Evolutionary conservation across 192 early-diverging fungal species (phyloP), one percentile per base, ranked within the genome.

Genomic region (Umbelopsis vinacea): DNA sequence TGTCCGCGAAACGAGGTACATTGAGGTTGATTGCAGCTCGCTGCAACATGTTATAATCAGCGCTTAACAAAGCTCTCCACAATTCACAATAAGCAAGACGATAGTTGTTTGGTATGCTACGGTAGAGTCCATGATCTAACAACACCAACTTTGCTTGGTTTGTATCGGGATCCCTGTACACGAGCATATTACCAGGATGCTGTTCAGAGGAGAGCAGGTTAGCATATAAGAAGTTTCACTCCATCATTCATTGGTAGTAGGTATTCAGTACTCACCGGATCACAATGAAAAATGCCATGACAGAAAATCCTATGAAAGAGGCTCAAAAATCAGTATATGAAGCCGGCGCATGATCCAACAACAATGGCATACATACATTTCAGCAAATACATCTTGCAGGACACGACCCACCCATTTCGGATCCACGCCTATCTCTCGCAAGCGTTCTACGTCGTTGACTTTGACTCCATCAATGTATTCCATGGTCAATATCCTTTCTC

Each of bases 391-490:
- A 57, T 86, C 80, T 38, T 79, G 74, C 37, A 86, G 66, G 2
- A 78, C 50, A 11, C 52, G 70, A 5, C 83, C 66, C 0, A 84
- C 80, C 77, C 79, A 84, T 26, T 76, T 77, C 0, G 83, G 82
- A 46, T 83, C 79, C 7, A 78, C 75, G 24, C 79, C 81, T 6
- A 84, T 60, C 37, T 68, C 76, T 68, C 72, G 45, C 21, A 87
- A 53, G 29, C 75, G 79, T 17, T 82, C 81, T 0, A 86, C 29
- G 66, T 86, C 72, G 14, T 83, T 86, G 53, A 86, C 76, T 50
- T 84, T 83, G 53, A 84, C 72, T 47, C 85, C 85, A 17, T 82
- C 67, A 46, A 86, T 81, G 52, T 78, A 86, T 71, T 86, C 82
- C 85, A 86, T 86, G 11, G 82, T 84, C 29, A 86, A 50, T 17